These are phyloP conservation scores for Colletotrichum orbiculare DNA, from an alignment of 2,329 filamentous ascomycete species.

Conservation along the genomic window DNA sequence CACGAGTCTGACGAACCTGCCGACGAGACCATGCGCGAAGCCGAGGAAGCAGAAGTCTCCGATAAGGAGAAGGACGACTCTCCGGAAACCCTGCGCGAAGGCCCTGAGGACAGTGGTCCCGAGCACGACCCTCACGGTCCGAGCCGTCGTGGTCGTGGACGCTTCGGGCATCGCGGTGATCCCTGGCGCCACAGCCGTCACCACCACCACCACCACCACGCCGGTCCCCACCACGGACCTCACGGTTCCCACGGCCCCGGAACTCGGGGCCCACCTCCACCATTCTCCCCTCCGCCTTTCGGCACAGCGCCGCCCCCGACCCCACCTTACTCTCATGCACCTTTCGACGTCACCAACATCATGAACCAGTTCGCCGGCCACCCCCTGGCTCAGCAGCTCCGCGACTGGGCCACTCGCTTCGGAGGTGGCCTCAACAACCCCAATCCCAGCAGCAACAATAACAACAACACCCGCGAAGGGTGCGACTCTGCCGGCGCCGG, in stretches of 20 bases:
- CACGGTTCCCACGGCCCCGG: constrained; percentile 30
- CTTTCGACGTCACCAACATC: constrained; percentile 50
- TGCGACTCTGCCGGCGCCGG: constrained; percentile 23
- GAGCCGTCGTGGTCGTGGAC: constrained; percentile 38
- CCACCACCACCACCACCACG: constrained; percentile 1
- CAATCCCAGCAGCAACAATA: constrained; percentile 32
- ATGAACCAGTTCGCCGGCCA: constrained; percentile 54
- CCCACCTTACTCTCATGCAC: constrained; percentile 37
- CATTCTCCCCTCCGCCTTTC: constrained; percentile 41
- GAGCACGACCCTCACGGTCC: constrained; percentile 43
- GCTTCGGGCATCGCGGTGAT: constrained; percentile 26
- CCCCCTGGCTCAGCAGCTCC: constrained; percentile 55
- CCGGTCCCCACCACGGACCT: constrained; percentile 15
- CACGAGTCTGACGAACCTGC: constrained; percentile 28
- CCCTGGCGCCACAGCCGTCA: constrained; percentile 25
- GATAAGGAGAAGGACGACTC: constrained; percentile 49
- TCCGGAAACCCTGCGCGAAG: constrained; percentile 46
- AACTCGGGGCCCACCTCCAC: constrained; percentile 20
- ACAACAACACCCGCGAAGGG: constrained; percentile 29
- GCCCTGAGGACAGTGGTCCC: constrained; percentile 46
- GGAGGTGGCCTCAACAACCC: neutral
- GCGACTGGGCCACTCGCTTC: constrained; percentile 47
- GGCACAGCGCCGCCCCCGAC: constrained; percentile 39
- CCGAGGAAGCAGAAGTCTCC: constrained; percentile 41
- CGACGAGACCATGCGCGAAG: constrained; percentile 28